phyloP scores from a whole-genome alignment of 176 grass and related monocot genomes.

The Bolboschoenus planiculmis region DNA sequence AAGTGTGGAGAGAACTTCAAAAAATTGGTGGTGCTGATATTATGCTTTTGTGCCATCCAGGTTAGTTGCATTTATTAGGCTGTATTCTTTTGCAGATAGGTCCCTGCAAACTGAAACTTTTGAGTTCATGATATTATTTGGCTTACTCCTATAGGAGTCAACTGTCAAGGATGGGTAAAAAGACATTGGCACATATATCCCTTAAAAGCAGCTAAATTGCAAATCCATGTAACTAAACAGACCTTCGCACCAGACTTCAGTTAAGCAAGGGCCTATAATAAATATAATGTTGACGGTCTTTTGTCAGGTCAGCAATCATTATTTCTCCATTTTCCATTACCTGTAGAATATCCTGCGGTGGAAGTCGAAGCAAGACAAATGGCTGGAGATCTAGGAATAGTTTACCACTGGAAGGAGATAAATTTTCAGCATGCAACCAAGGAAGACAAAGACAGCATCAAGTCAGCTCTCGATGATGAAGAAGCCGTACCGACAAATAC shows the following conservation, averaged over 20 bases:
- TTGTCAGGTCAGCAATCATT: neutral
- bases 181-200: neutral
- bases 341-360: constrained; percentile 83
- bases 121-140: neutral
- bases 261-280: neutral
- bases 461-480: constrained; percentile 68
- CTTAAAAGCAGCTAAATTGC: neutral
- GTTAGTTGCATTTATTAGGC: constrained; percentile 38
- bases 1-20: constrained; percentile 76
- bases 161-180: neutral
- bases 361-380: constrained; percentile 70
- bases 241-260: neutral
- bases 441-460: constrained; percentile 52
- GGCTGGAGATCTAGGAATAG: constrained; percentile 63
- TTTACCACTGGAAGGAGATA: constrained; percentile 72
- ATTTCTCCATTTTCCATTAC: constrained; percentile 5
- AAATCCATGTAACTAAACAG: neutral
- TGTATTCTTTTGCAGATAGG: neutral
- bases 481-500: constrained; percentile 70
- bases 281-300: neutral
- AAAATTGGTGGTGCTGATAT: constrained; percentile 76
- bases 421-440: constrained; percentile 54
- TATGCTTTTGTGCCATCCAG: constrained; percentile 94
- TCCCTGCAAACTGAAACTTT: neutral
- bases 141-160: neutral